Base-by-base conservation (phyloP, 306 rosid species). In the Hylodesmum podocarpum region DNA sequence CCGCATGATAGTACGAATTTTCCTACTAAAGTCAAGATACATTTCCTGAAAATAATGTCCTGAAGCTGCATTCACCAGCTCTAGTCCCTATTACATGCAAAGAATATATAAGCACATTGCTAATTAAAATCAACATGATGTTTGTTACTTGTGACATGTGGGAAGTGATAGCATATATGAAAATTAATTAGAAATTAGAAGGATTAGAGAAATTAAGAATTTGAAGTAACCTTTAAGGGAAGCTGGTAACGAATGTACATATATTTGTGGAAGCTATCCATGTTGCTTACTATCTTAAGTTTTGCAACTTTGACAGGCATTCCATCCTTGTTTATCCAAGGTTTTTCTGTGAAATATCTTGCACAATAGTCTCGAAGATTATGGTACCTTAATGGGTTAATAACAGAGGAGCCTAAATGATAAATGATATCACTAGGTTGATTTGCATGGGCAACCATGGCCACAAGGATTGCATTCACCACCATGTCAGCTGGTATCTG, bases 401-500 rank as follows among this genome's bases (percentile, higher is more conserved):
- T 80, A 33, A 73, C 66, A 0, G 96, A 92, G 34, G 97, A 90
- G 7, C 94, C 89, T 16, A 92, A 87, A 5, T 92, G 96, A 24
- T 92, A 90, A 33, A 92, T 88, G 22, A 14, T 31, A 67, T 71
- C 63, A 50, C 78, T 33, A 74, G 33, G 78, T 37, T 83, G 70
- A 39, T 88, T 66, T 36, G 87, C 89, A 41, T 86, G 91, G 62
- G 80, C 89, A 19, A 74, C 67, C 91, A 84, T 88, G 0, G 87
- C 79, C 43, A 83, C 90, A 1, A 90, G 11, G 0, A 88, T 92
- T 18, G 92, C 75, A 76, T 90, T 92, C 70, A 90, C 94, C 76
- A 90, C 97, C 86, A 88, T 80, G 37, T 92, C 96, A 3, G 94
- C 97, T 0, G 97, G 97, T 22, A 90, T 82, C 94, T 92, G 81